phyloP scores from a whole-genome alignment of 768 basidiomycete species.

The Sarcomyxa edulis region DNA sequence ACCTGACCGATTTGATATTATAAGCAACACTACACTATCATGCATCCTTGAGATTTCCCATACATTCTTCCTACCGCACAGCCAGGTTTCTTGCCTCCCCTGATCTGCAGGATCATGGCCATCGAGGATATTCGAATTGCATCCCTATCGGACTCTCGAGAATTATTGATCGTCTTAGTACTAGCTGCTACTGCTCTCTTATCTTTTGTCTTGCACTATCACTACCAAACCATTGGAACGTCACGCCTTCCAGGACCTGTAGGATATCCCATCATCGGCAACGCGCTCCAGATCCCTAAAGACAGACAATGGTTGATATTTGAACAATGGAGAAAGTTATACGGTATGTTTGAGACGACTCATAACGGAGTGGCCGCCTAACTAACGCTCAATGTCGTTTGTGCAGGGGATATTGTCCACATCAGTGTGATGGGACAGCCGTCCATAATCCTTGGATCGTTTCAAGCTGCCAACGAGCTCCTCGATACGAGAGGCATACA shows the following conservation, averaged over 20 bases:
- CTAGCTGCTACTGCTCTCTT: too few relatives aligned
- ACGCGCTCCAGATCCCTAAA: constrained; percentile 15
- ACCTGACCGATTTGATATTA: too few relatives aligned
- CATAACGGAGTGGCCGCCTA: background rate
- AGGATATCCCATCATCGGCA: constrained; percentile 13
- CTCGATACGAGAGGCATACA: constrained; percentile 1
- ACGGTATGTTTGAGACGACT: constrained; percentile 9
- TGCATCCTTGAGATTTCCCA: too few relatives aligned
- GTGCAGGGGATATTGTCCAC: constrained; percentile 1
- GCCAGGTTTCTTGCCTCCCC: too few relatives aligned
- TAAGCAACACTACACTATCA: too few relatives aligned
- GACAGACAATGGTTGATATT: constrained; percentile 15
- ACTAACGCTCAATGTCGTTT: background rate
- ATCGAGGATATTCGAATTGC: too few relatives aligned
- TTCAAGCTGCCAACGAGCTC: constrained; percentile 2
- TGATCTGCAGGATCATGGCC: too few relatives aligned
- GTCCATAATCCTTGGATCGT: constrained; percentile 2
- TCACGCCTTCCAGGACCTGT: constrained; percentile 13
- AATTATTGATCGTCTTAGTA: too few relatives aligned
- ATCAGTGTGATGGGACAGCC: constrained; percentile 3
- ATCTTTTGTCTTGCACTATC: too few relatives aligned
- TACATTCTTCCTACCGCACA: too few relatives aligned
- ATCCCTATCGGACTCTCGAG: too few relatives aligned
- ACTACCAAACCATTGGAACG: too few relatives aligned
- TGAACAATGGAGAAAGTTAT: constrained; percentile 14